Conservation (phyloP, 345 rosid genomes). For the Ceriops tagal region DNA sequence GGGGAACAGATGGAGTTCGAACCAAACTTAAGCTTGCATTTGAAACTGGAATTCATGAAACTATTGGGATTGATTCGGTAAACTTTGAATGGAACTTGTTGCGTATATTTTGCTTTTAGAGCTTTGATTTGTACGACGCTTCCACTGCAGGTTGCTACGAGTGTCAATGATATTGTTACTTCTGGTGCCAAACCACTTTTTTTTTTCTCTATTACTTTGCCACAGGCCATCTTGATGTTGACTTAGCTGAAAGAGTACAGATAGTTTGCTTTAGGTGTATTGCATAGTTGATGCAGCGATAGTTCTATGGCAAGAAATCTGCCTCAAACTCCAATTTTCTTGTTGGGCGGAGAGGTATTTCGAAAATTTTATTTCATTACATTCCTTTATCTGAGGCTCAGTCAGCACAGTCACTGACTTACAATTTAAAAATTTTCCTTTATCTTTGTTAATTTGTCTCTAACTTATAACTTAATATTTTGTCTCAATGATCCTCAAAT, state of each 20-base stretch:
- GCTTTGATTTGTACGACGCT: conserved; percentile 8
- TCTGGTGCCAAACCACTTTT: conserved; percentile 93
- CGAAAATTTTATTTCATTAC: not conserved
- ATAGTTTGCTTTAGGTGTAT: not conserved
- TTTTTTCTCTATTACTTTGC: conserved; percentile 90
- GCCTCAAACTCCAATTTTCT: not conserved
- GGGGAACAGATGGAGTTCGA: conserved; percentile 97
- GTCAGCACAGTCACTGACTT: no score
- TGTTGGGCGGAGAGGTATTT: conserved; percentile 87
- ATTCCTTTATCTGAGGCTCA: not conserved
- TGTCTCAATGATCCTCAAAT: not conserved
- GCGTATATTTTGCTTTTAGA: not conserved
- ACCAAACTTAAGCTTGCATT: conserved; percentile 93
- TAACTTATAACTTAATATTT: no score
- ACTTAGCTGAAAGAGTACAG: conserved; percentile 86
- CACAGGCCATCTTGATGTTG: conserved; percentile 84
- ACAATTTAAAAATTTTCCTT: no score
- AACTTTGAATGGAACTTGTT: not conserved
- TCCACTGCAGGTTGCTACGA: conserved; percentile 75
- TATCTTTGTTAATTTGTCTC: no score
- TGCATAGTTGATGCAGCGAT: not conserved
- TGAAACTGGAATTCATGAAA: conserved; percentile 84
- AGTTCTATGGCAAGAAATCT: not conserved
- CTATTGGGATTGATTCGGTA: conserved; percentile 93
- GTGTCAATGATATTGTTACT: conserved; percentile 93